Evolutionary conservation across 208 protist genomes (phyloP), one percentile per base, ranked within the genome.

Genomic region (Phytomonas sp.): DNA sequence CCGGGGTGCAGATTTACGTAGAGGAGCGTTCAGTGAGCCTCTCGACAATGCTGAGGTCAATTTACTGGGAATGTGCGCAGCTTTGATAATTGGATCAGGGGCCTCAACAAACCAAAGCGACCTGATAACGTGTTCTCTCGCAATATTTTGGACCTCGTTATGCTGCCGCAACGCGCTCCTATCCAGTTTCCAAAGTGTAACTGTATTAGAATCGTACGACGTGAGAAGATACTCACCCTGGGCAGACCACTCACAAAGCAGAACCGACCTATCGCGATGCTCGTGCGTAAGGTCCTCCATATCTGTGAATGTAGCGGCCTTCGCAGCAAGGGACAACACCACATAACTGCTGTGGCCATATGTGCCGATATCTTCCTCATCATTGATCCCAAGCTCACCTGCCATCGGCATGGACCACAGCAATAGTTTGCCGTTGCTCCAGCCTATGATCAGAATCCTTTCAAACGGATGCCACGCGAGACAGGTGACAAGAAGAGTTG

Each of bases 401-500:
- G 71, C 62, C 13, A 61, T 61, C 13, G 81, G 78, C 74, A 86
- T 85, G 15, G 69, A 61, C 88, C 89, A 97, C 29, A 89, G 60
- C 5, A 73, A 76, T 43, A 97, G 73, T 43, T 78, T 81, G 53
- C 94, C 94, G 70, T 75, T 87, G 66, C 76, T 85, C 91, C 89
- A 96, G 28, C 94, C 94, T 62, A 94, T 87, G 13, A 83, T 71
- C 7, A 98, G 74, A 29, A 93, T 60, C 30, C 74, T 34, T 43
- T 89, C 76, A 9, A 65, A 78, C 15, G 94, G 94, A 72, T 98
- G 94, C 94, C 94, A 98, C 11, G 83, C 77, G 29, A 97, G 74
- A 29, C 76, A 68, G 7, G 87, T 87, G 6, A 87, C 68, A 20
- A 62, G 69, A 30, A 73, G 71, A 26, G 32, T 61, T 32, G 65